Percentiles rank a stretch among this genome's conserved stretches.
Evolutionary conservation across 1,139 yeast species (phyloP).

Genomic region (Candida sp.): DNA sequence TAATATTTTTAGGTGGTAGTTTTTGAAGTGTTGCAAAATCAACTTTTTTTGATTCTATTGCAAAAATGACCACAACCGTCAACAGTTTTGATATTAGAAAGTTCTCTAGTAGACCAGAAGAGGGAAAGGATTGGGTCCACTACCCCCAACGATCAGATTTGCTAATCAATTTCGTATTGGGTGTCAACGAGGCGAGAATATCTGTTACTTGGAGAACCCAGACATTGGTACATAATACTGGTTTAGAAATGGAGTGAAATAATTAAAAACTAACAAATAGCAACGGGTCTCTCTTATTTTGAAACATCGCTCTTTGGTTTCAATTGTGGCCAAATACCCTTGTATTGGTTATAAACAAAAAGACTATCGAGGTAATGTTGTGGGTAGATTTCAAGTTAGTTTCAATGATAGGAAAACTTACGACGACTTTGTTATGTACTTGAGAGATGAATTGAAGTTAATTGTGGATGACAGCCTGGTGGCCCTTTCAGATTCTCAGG

Average conservation of each 20-base stretch:
- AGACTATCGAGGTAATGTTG: slow-evolving; percentile 14
- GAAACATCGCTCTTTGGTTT: slow-evolving; percentile 7
- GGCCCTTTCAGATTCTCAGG: background rate
- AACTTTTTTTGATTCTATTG: background rate
- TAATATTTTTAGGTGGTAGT: background rate
- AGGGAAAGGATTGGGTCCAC: slow-evolving; percentile 17
- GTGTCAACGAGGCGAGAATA: slow-evolving; percentile 8
- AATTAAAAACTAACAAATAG: too few relatives aligned
- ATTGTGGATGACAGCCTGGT: background rate
- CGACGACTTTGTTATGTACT: slow-evolving; percentile 1
- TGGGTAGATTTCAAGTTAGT: slow-evolving; percentile 19
- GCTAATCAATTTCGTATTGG: slow-evolving; percentile 14
- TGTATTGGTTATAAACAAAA: slow-evolving; percentile 22
- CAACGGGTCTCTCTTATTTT: too few relatives aligned
- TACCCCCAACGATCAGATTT: slow-evolving; percentile 25
- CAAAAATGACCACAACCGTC: background rate
- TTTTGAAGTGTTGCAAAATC: slow-evolving; percentile 1
- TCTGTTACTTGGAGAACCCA: slow-evolving; percentile 20
- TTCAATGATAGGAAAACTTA: slow-evolving; percentile 4
- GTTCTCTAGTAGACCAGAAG: background rate
- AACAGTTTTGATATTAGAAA: slow-evolving; percentile 1
- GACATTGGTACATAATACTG: slow-evolving; percentile 14
- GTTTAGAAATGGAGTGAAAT: too few relatives aligned
- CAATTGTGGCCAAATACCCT: slow-evolving; percentile 19
- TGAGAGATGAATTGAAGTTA: slow-evolving; percentile 6